Percentiles rank a stretch among this genome's conserved stretches.
phyloP scores from a whole-genome alignment of 2,329 filamentous ascomycete genomes.

The Fusarium nanum region DNA sequence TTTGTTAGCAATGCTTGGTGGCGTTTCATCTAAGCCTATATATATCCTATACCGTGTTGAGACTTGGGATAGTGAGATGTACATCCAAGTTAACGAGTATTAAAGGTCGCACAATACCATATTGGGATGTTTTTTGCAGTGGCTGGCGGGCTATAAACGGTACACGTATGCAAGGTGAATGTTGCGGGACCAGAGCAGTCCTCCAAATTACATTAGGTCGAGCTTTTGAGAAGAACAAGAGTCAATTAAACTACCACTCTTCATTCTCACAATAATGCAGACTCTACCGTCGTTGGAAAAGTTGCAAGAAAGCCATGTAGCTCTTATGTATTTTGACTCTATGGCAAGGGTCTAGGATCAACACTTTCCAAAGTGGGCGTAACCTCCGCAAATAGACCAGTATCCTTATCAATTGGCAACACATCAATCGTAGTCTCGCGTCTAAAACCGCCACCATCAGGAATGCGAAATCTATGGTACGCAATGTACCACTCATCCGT shows the following conservation, averaged over 20 bases:
- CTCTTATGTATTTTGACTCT: too few relatives aligned
- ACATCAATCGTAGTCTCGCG: slow-evolving; percentile 58
- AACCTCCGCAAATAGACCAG: slow-evolving; percentile 54
- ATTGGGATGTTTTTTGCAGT: too few relatives aligned
- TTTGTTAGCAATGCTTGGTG: background rate
- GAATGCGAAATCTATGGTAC: slow-evolving; percentile 61
- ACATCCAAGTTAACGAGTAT: background rate
- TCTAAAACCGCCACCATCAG: slow-evolving; percentile 57
- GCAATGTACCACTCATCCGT: slow-evolving; percentile 64
- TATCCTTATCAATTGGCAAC: slow-evolving; percentile 53
- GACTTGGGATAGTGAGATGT: background rate
- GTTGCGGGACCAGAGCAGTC: too few relatives aligned
- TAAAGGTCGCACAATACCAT: too few relatives aligned
- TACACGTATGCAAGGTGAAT: too few relatives aligned
- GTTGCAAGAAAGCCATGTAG: too few relatives aligned
- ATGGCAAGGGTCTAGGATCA: slow-evolving; percentile 1
- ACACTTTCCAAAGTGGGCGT: slow-evolving; percentile 42
- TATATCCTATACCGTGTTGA: background rate
- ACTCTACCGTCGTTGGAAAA: too few relatives aligned
- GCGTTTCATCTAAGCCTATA: background rate
- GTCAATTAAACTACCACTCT: too few relatives aligned
- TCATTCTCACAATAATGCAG: too few relatives aligned
- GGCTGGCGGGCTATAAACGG: too few relatives aligned
- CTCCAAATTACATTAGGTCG: too few relatives aligned
- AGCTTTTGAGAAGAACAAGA: too few relatives aligned